Evolutionary conservation across 139 green algal genomes (phyloP).

Genomic region (Eudorina sp.): DNA sequence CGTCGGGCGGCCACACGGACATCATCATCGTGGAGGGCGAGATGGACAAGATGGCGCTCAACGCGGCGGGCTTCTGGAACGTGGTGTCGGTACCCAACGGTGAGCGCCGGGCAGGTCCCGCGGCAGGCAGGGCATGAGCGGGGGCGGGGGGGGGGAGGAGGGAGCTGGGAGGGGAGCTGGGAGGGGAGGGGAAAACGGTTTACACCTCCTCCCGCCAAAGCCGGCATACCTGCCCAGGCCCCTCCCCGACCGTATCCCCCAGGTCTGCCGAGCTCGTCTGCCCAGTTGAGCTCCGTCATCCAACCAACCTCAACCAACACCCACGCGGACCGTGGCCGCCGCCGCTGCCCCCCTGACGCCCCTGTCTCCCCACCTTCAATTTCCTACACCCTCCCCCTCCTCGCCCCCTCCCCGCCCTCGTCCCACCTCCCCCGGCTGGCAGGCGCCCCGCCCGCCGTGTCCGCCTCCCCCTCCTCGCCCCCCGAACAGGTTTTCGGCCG

Average conservation of each 20-base stretch:
- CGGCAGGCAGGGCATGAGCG: conserved; percentile 40
- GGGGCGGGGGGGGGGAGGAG: neutral
- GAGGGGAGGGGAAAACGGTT: too few species aligned
- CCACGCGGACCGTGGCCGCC: too few species aligned
- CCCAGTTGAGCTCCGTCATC: too few species aligned
- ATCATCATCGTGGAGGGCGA: conserved; percentile 89
- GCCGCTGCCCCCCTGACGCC: too few species aligned
- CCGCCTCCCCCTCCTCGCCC: neutral
- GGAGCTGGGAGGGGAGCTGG: neutral
- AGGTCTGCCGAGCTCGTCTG: too few species aligned
- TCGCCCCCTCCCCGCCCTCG: neutral
- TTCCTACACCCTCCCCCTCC: neutral
- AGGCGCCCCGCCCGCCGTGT: neutral
- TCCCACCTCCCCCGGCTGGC: too few species aligned
- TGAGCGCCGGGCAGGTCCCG: neutral
- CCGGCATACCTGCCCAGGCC: too few species aligned
- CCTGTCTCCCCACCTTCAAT: neutral
- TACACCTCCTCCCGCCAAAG: too few species aligned
- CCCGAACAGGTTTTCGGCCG: neutral
- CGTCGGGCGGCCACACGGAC: neutral
- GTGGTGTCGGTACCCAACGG: conserved; percentile 82
- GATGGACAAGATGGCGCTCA: conserved; percentile 93
- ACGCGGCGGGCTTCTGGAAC: conserved; percentile 80
- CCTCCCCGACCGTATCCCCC: too few species aligned
- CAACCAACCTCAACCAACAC: too few species aligned